phyloP scores from a whole-genome alignment of 2,329 filamentous ascomycete genomes.

The Aspergillus sp. region DNA sequence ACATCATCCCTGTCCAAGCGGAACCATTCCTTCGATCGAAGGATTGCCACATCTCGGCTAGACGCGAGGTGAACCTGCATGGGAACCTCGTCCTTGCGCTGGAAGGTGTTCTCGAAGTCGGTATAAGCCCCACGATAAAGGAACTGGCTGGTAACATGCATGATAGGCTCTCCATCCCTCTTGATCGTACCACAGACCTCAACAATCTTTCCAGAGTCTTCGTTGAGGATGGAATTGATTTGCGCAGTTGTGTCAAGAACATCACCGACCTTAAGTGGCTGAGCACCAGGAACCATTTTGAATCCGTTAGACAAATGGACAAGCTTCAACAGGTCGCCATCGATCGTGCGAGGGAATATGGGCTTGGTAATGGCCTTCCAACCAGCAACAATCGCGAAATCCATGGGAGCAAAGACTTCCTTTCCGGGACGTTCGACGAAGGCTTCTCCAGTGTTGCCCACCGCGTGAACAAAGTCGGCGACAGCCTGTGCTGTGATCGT shows the following conservation, averaged over 20 bases:
- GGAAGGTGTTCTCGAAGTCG: conserved; percentile 98
- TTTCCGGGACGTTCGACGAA: conserved; percentile 96
- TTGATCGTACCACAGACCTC: conserved; percentile 98
- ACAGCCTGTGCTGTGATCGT: conserved; percentile 90
- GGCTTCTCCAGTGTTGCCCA: conserved; percentile 95
- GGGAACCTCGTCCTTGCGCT: conserved; percentile 92
- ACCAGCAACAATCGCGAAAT: conserved; percentile 96
- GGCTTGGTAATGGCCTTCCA: conserved; percentile 99
- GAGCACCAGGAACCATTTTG: conserved; percentile 95
- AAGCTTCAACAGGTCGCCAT: conserved; percentile 92
- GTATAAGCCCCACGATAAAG: conserved; percentile 90
- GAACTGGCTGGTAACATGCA: conserved; percentile 99
- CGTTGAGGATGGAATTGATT: conserved; percentile 97
- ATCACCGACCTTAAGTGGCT: conserved; percentile 94
- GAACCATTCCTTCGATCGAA: conserved; percentile 98
- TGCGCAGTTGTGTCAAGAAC: conserved; percentile 90
- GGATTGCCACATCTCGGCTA: conserved; percentile 87
- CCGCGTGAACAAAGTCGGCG: conserved; percentile 98
- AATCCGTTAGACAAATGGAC: conserved; percentile 97
- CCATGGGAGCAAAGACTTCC: conserved; percentile 94
- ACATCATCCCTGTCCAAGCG: conserved; percentile 80
- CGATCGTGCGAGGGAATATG: conserved; percentile 95
- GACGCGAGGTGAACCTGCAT: conserved; percentile 90
- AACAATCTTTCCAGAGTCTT: conserved; percentile 98
- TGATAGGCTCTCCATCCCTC: conserved; percentile 80